These are phyloP conservation scores for Saprolegnia diclina DNA, from an alignment of 352 stramenopile genomes.

Conservation along the genomic window DNA sequence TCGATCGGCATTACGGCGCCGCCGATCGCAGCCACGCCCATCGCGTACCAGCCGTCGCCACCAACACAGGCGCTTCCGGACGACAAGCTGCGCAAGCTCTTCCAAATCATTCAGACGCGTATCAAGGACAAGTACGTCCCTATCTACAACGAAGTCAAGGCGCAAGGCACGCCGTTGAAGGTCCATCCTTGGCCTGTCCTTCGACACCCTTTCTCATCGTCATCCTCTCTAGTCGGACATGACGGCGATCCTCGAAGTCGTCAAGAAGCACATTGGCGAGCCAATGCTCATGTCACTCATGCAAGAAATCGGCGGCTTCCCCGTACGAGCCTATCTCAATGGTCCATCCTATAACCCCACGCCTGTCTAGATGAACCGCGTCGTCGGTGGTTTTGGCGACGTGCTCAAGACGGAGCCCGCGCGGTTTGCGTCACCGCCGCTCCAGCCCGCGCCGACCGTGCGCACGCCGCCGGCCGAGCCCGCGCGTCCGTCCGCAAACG, in stretches of 20 bases:
- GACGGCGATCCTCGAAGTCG: conserved; percentile 83
- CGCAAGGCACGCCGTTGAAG: conserved; percentile 2
- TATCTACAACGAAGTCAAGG: conserved; percentile 19
- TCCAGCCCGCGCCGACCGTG: conserved; percentile 35
- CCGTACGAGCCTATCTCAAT: conserved; percentile 26
- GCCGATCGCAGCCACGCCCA: conserved; percentile 4
- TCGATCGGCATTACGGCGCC: conserved; percentile 16
- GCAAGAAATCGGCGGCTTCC: conserved; percentile 56
- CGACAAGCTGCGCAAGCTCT: conserved; percentile 26
- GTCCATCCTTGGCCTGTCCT: neutral
- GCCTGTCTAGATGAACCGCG: conserved; percentile 2
- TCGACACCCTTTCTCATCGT: neutral
- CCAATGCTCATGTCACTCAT: conserved; percentile 74
- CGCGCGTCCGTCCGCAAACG: conserved; percentile 30
- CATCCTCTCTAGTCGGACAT: conserved; percentile 58
- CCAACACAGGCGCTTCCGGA: neutral
- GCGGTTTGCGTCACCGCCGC: neutral
- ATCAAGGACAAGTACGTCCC: conserved; percentile 23
- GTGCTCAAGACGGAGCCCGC: neutral
- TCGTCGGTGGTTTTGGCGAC: conserved; percentile 10
- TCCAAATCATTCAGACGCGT: conserved; percentile 15
- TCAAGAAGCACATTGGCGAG: conserved; percentile 78
- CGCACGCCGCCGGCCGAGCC: neutral
- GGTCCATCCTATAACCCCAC: no score
- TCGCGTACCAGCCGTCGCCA: conserved; percentile 17